Conservation (phyloP, 148 eudicot genomes). For the Limonium bicolor region DNA sequence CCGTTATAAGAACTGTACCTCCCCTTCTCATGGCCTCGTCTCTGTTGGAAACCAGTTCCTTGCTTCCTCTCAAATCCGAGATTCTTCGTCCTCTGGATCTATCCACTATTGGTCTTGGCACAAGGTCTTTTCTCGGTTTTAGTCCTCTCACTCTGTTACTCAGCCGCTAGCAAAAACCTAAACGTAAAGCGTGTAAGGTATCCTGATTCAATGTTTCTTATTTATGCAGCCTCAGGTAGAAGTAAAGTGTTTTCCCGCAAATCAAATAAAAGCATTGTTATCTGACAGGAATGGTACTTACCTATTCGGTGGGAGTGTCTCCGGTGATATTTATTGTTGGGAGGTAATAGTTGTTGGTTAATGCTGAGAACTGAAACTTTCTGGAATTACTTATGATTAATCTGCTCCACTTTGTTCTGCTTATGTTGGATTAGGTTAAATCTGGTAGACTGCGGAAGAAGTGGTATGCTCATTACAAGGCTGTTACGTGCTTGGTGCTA, state of each 20-base stretch:
- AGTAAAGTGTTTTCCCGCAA: conserved; percentile 76
- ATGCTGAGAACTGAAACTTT: background rate
- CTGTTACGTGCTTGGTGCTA: conserved; percentile 54
- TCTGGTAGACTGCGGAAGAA: conserved; percentile 71
- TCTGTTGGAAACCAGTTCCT: conserved; percentile 53
- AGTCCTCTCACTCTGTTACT: too few relatives aligned
- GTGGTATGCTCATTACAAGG: conserved; percentile 88
- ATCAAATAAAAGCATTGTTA: conserved; percentile 59
- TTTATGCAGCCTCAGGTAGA: conserved; percentile 73
- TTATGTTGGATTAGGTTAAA: conserved; percentile 28
- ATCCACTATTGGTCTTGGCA: conserved; percentile 83
- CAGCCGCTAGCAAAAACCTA: too few relatives aligned
- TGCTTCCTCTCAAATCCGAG: conserved; percentile 65
- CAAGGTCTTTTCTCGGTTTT: conserved; percentile 26
- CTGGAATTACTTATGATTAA: background rate
- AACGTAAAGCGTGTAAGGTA: too few relatives aligned
- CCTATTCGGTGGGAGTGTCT: conserved; percentile 61
- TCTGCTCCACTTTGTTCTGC: background rate
- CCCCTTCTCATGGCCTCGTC: conserved; percentile 59
- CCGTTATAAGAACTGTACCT: conserved; percentile 40
- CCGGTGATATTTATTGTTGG: conserved; percentile 77
- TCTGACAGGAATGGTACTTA: conserved; percentile 61
- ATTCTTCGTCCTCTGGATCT: conserved; percentile 46
- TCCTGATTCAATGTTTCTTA: too few relatives aligned
- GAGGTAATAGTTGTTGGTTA: conserved; percentile 39